Base-by-base conservation (phyloP, 345 rosid species). In the Eutrema japonicum region DNA sequence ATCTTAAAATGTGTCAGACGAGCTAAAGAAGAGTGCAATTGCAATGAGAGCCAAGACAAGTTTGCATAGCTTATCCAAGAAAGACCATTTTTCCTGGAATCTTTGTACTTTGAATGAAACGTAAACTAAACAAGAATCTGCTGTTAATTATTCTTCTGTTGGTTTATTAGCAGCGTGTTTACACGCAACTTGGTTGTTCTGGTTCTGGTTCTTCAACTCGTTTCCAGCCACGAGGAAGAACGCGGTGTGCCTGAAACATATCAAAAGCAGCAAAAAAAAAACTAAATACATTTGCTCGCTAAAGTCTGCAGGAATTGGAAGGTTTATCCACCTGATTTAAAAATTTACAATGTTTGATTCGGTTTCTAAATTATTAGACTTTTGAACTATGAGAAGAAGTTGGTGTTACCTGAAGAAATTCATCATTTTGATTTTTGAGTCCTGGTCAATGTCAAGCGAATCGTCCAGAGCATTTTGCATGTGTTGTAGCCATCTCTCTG, bases 171-270 rank as follows among this genome's bases (percentile, higher is more conserved):
- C 64, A 0, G 36, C 83, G 27, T 85, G 92, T 80, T 87, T 85
- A 57, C 91, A 89, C 18, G 81, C 80, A 50, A 68, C 68, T 71
- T 55, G 81, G 51, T 77, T 54, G 46, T 64, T 63, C n/a, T 57
- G 55, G 11, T 48, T 68, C 68, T 80, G 86, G 70, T 80, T 82
- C 86, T 92, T 88, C 86, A 93, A 57, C 77, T 93, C 91, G 70
- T 93, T 82, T 43, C 96, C 98, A 38, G 98, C 96, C 73, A 93
- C 98, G 35, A 93, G 96, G 80, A 90, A 90, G 84, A 86, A 90
- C 3, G 98, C 95, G 0, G 96, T 90, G 79, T 90, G 98, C 85
- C 98, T 90, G 83, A 60, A 64, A 71, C 14, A 57, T 1, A 64
- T 6, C 22, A 22, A 68, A 36, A 10, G 40, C 52, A 62, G 50